A percentile compares a stretch with the other conserved stretches of the same genome.
phyloP scores from a whole-genome alignment of 305 asterid genomes.

The Fraxinus platypoda region DNA sequence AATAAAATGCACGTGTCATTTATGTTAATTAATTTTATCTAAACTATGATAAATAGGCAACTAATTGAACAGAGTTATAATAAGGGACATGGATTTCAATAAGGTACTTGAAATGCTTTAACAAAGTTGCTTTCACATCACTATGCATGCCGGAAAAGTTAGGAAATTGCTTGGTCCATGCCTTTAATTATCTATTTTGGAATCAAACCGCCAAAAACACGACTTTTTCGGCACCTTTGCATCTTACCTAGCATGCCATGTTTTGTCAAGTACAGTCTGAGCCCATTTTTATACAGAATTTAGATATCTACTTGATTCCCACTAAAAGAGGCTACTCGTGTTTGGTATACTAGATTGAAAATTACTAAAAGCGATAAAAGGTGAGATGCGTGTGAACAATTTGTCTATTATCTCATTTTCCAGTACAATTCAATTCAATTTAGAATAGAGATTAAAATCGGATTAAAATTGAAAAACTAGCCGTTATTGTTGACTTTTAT shows the following conservation, averaged over 20 bases:
- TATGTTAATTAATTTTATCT: not conserved
- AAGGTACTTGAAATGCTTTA: conserved; percentile 18
- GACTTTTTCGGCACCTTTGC: conserved; percentile 31
- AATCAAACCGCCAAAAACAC: conserved; percentile 26
- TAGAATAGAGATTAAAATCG: too few relatives aligned
- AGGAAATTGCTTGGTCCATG: conserved; percentile 37
- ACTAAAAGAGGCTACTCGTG: not conserved
- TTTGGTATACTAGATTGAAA: not conserved
- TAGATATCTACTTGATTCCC: not conserved
- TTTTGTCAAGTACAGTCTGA: not conserved
- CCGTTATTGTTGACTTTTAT: too few relatives aligned
- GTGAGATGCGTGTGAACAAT: not conserved
- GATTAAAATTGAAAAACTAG: too few relatives aligned
- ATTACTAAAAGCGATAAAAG: not conserved
- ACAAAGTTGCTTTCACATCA: conserved; percentile 43
- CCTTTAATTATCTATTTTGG: conserved; percentile 32
- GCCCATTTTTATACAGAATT: not conserved
- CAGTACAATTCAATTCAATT: too few relatives aligned
- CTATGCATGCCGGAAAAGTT: conserved; percentile 42
- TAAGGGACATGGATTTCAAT: conserved; percentile 34
- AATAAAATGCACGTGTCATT: not conserved
- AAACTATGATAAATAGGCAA: not conserved
- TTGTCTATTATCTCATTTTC: not conserved
- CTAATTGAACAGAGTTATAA: conserved; percentile 11
- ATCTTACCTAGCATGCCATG: conserved; percentile 30